Percentiles rank a stretch among this genome's conserved stretches.
Evolutionary conservation across 2,329 filamentous ascomycete species (phyloP).

Genomic region (Esteya vermicola): DNA sequence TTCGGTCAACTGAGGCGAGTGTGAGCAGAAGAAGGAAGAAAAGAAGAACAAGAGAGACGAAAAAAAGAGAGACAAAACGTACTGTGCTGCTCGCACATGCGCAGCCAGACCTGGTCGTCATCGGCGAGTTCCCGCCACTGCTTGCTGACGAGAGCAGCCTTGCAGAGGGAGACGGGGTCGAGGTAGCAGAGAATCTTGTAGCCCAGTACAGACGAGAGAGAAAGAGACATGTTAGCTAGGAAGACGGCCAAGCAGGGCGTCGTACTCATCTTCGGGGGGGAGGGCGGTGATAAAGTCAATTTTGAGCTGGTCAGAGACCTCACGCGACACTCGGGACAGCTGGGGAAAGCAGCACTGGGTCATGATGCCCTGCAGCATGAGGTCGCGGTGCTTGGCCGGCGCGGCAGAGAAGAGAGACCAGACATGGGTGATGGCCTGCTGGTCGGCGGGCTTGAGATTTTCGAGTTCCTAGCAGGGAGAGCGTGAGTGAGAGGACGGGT

Average conservation of each 20-base stretch:
- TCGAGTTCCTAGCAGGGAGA: conserved; percentile 52
- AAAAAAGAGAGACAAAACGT: too few relatives aligned
- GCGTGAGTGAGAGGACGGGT: not conserved
- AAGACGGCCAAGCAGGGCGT: too few relatives aligned
- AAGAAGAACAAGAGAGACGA: not conserved
- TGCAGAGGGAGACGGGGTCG: conserved; percentile 88
- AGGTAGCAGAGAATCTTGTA: conserved; percentile 89
- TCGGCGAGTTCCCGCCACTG: conserved; percentile 85
- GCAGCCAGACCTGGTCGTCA: conserved; percentile 94
- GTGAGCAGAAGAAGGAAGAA: not conserved
- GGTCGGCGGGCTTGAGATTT: conserved; percentile 66
- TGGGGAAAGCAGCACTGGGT: conserved; percentile 97
- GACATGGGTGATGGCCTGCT: conserved; percentile 91
- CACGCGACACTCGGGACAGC: conserved; percentile 79
- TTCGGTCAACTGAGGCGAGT: conserved; percentile 48
- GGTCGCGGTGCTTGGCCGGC: conserved; percentile 79
- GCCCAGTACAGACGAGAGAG: conserved; percentile 36
- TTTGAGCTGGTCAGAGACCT: conserved; percentile 86
- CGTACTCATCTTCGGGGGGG: conserved; percentile 49
- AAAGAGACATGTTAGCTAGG: not conserved
- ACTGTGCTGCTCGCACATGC: conserved; percentile 86
- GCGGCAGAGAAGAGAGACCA: conserved; percentile 97
- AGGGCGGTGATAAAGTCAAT: conserved; percentile 91
- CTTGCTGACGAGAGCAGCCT: conserved; percentile 84
- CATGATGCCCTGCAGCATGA: conserved; percentile 94